Base-by-base conservation (phyloP, 257 asterid genomes). In the Ehretia macrophylla region DNA sequence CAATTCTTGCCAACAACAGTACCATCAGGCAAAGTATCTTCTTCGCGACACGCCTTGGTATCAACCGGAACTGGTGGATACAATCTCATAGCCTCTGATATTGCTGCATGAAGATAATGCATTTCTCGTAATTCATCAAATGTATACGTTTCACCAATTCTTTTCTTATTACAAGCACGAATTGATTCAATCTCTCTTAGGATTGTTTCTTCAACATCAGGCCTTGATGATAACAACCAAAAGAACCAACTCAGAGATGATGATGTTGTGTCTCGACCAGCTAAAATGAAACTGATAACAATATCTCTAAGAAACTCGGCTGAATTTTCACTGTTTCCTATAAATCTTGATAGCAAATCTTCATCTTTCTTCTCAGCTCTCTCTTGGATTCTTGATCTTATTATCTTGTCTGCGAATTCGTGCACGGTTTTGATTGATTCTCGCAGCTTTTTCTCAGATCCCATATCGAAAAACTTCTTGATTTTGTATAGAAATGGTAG, bases 251-350 rank as follows among this genome's bases (percentile, higher is more conserved):
- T 64, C 0, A 92, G 86, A 14, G 95, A 95, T 8, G 97, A 72
- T 22, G 97, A 92, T 8, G 97, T 88, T 10, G 99, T 86, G 50
- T 92, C 99, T 0, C 99, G 73, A 10, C 99, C 99, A 0, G 99
- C 99, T 66, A 92, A 65, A 53, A 92, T 88, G 75, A 88, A 81
- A 69, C 97, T 92, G 2, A 88, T 84, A 19, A 84, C 78, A n/a
- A 86, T 83, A 32, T 92, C 97, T 72, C 99, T 70, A 0, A 92
- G 82, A 51, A 73, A 86, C 8, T 81, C 72, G 11, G 72, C 59
- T 20, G 98, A 85, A 52, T 78, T 70, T 8, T 79, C 81, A 17
- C 61, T 44, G 14, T 77, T 63, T 10, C 63, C 75, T 0, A 91
- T 81, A 70, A 91, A 88, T 69, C 96, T 73, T 5, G 98, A 85